phyloP scores from a whole-genome alignment of 2,329 filamentous ascomycete species.

The Aspergillus aculeatinus region DNA sequence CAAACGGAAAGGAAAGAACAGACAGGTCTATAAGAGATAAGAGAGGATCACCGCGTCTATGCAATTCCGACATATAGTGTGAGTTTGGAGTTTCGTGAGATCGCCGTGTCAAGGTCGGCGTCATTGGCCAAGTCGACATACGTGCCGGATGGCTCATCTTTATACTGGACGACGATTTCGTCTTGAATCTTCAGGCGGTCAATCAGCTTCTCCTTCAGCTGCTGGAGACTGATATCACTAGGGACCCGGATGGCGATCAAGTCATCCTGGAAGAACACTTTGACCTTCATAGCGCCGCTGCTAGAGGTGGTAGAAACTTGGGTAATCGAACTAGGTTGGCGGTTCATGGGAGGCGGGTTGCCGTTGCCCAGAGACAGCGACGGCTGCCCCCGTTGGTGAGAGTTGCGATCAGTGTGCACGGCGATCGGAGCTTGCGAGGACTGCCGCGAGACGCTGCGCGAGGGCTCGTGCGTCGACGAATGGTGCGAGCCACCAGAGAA shows the following conservation, averaged over 20 bases:
- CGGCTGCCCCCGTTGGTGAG: slow-evolving; percentile 43
- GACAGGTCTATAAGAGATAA: slow-evolving; percentile 17
- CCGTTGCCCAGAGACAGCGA: slow-evolving; percentile 33
- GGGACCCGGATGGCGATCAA: slow-evolving; percentile 89
- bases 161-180: slow-evolving; percentile 78
- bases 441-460: slow-evolving; percentile 61
- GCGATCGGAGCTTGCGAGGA: slow-evolving; percentile 66
- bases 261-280: slow-evolving; percentile 90
- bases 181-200: slow-evolving; percentile 79
- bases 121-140: slow-evolving; percentile 75
- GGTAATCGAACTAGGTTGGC: slow-evolving; percentile 55
- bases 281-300: slow-evolving; percentile 75
- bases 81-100: slow-evolving; percentile 83
- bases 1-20: slow-evolving; percentile 9
- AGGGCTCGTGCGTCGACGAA: slow-evolving; percentile 63
- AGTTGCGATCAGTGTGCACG: slow-evolving; percentile 40
- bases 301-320: slow-evolving; percentile 41
- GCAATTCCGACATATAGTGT: slow-evolving; percentile 63
- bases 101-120: slow-evolving; percentile 74
- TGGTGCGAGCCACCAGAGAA: slow-evolving; percentile 69
- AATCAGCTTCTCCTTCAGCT: slow-evolving; percentile 78
- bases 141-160: slow-evolving; percentile 76
- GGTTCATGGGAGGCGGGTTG: slow-evolving; percentile 46
- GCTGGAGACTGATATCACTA: slow-evolving; percentile 71
- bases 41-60: slow-evolving; percentile 17